phyloP scores from a whole-genome alignment of 2,329 filamentous ascomycete species.

The Diaporthe vaccinii region DNA sequence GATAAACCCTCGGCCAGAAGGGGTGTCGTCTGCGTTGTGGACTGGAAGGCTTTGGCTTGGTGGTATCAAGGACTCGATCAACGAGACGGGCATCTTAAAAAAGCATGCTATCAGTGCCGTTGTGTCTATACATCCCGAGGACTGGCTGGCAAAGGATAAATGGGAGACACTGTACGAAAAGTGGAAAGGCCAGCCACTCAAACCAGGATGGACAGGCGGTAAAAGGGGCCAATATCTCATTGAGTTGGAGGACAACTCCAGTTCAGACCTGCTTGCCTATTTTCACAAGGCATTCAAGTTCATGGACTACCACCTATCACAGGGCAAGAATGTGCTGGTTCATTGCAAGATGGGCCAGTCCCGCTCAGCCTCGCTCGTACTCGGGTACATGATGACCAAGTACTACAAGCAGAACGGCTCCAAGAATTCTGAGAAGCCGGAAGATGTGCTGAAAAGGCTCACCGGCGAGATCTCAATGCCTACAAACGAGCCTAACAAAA shows the following conservation, averaged over 20 bases:
- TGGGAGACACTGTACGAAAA: not conserved
- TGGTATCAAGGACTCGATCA: conserved; percentile 12
- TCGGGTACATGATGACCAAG: not conserved
- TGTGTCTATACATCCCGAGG: not conserved
- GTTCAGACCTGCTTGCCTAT: not conserved
- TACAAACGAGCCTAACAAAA: not conserved
- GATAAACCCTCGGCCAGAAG: not conserved
- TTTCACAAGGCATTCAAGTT: not conserved
- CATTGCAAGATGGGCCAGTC: conserved; percentile 32
- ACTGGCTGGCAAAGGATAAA: not conserved
- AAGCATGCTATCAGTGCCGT: not conserved
- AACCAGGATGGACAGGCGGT: too few relatives aligned
- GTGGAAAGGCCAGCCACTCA: not conserved
- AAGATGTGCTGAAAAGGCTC: not conserved
- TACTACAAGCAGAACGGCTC: not conserved
- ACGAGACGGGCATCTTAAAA: not conserved
- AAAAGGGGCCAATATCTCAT: not conserved
- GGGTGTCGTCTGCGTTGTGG: not conserved
- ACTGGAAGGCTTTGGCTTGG: not conserved
- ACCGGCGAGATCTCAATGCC: not conserved
- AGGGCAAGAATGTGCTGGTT: not conserved
- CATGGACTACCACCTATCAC: not conserved
- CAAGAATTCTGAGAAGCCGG: too few relatives aligned
- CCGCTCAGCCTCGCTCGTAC: conserved; percentile 6
- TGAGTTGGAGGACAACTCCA: not conserved